Percentiles rank a stretch among this genome's conserved stretches.
These are phyloP conservation scores for Hanseniaspora lindneri DNA, from an alignment of 805 yeast genomes.

Conservation along the genomic window DNA sequence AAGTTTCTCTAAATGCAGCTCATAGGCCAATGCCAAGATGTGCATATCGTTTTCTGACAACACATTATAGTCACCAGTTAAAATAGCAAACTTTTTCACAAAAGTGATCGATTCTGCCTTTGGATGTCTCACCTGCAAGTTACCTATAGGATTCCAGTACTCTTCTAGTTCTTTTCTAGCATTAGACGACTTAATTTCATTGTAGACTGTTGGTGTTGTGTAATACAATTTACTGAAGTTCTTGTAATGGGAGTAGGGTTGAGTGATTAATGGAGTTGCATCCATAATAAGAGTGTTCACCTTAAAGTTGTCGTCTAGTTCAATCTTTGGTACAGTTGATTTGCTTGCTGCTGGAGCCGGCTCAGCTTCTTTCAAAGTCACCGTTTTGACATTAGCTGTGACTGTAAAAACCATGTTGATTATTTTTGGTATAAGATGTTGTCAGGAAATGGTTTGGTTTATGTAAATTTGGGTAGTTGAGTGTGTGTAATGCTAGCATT, in stretches of 20 bases:
- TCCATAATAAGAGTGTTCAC: constrained; percentile 64
- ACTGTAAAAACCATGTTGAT: constrained; percentile 6
- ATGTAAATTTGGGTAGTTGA: too few relatives aligned
- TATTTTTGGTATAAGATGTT: too few relatives aligned
- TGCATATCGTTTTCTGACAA: constrained; percentile 85
- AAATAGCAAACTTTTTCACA: constrained; percentile 63
- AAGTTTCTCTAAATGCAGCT: constrained; percentile 61
- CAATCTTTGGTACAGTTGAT: constrained; percentile 13
- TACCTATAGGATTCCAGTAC: constrained; percentile 58
- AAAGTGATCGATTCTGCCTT: constrained; percentile 46
- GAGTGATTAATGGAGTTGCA: constrained; percentile 90
- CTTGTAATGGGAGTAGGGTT: constrained; percentile 60
- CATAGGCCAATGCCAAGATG: constrained; percentile 81
- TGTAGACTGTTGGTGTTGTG: constrained; percentile 85
- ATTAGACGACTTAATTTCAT: constrained; percentile 76
- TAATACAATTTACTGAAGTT: constrained; percentile 58
- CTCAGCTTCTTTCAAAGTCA: background rate
- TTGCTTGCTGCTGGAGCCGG: background rate
- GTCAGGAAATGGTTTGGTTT: too few relatives aligned
- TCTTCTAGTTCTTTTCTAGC: constrained; percentile 60
- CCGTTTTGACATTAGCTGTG: constrained; percentile 4
- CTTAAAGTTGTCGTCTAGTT: constrained; percentile 21
- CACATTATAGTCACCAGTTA: constrained; percentile 86
- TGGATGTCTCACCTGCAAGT: constrained; percentile 66
- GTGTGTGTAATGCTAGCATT: too few relatives aligned